These are phyloP conservation scores for Ascochyta clinopodiicola DNA, from an alignment of 2,329 filamentous ascomycete species.

Conservation along the genomic window DNA sequence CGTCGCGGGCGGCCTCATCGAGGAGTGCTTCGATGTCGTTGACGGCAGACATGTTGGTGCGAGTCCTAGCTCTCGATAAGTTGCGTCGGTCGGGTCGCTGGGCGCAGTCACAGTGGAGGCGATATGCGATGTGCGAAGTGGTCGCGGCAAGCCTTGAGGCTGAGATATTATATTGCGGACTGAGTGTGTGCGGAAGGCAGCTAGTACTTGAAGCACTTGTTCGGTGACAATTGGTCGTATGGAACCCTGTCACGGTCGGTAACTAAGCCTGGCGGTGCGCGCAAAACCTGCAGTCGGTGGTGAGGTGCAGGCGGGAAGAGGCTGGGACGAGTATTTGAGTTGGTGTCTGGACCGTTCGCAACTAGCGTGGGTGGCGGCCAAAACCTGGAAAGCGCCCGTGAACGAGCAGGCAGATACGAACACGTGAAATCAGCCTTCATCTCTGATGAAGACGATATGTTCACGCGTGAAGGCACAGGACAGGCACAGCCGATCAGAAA, in stretches of 20 bases:
- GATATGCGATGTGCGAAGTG: constrained; percentile 23
- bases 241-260: constrained; percentile 17
- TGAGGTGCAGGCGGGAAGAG: constrained; percentile 7
- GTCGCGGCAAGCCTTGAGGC: constrained; percentile 27
- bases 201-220: constrained; percentile 20
- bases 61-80: constrained; percentile 37
- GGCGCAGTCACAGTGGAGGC: constrained; percentile 29
- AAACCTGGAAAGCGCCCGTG: neutral
- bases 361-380: constrained; percentile 12
- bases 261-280: constrained; percentile 20
- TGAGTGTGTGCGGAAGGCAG: constrained; percentile 21
- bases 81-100: constrained; percentile 26
- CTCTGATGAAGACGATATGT: too few relatives aligned
- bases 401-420: constrained; percentile 2
- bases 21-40: constrained; percentile 89
- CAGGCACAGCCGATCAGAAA: neutral
- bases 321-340: constrained; percentile 14
- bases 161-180: constrained; percentile 32
- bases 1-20: constrained; percentile 60
- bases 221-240: constrained; percentile 22
- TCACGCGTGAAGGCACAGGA: neutral
- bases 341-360: neutral
- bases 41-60: constrained; percentile 45
- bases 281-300: constrained; percentile 16
- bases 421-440: neutral